Conservation (phyloP, 2,329 filamentous ascomycete genomes). For the Mycosphaerella sp. region DNA sequence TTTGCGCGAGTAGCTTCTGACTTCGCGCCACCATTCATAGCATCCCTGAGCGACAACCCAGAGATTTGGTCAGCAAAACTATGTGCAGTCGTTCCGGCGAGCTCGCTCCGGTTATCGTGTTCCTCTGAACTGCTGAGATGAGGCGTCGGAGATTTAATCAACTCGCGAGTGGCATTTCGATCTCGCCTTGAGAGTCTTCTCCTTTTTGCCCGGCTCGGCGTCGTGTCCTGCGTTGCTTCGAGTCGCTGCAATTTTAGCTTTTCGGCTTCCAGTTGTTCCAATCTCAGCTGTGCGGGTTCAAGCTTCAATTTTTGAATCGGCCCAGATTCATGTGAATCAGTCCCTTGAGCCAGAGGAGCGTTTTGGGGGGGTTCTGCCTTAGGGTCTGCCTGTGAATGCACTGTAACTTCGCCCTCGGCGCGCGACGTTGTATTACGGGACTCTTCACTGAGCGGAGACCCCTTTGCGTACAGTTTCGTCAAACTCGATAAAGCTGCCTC, state of each 20-base stretch:
- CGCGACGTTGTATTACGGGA: not conserved
- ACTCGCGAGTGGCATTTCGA: no score
- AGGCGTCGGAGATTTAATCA: no score
- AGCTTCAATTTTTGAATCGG: not conserved
- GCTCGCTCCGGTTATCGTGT: no score
- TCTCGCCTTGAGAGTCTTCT: no score
- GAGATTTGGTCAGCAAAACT: not conserved
- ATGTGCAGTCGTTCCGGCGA: not conserved
- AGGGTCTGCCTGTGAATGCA: not conserved
- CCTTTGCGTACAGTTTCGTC: not conserved
- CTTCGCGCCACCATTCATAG: not conserved
- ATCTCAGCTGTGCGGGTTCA: not conserved
- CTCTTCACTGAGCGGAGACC: not conserved
- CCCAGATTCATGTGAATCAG: no score
- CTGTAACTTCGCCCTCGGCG: not conserved
- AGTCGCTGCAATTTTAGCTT: no score
- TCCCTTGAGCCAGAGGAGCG: not conserved
- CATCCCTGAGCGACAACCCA: not conserved
- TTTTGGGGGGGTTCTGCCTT: not conserved
- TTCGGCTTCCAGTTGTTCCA: not conserved
- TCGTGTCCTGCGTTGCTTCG: no score
- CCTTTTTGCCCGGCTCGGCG: no score
- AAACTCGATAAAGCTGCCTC: not conserved
- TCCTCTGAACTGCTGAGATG: no score
- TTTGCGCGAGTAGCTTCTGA: not conserved